These are phyloP conservation scores for Vicia faba DNA, from an alignment of 306 rosid species.

Conservation along the genomic window DNA sequence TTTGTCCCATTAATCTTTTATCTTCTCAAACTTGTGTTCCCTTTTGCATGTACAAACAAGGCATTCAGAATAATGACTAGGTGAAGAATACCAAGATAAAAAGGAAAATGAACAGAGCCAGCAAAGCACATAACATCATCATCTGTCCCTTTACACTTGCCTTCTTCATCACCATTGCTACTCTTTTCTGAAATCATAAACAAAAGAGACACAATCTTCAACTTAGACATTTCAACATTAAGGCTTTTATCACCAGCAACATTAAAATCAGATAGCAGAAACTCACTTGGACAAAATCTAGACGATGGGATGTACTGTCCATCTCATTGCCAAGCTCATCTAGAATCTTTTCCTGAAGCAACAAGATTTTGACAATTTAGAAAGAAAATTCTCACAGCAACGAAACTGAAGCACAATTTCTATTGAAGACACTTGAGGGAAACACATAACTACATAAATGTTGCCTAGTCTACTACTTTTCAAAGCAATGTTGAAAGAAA, in stretches of 20 bases:
- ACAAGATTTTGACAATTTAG: constrained; percentile 28
- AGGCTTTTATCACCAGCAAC: constrained; percentile 17
- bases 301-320: constrained; percentile 93
- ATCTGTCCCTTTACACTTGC: constrained; percentile 90
- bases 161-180: constrained; percentile 94
- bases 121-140: constrained; percentile 81
- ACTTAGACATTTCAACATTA: constrained; percentile 16
- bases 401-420: constrained; percentile 20
- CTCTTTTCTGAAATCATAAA: constrained; percentile 76
- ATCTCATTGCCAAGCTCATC: constrained; percentile 89
- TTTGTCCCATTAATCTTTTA: constrained; percentile 32
- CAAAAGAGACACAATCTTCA: constrained; percentile 29
- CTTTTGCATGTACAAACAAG: too few relatives aligned
- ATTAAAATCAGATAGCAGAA: constrained; percentile 28
- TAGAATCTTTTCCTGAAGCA: constrained; percentile 79
- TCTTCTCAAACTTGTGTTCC: constrained; percentile 28
- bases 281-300: constrained; percentile 97
- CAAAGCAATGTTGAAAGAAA: constrained; percentile 20
- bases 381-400: constrained; percentile 4
- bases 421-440: constrained; percentile 20
- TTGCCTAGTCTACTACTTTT: constrained; percentile 10
- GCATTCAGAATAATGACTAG: constrained; percentile 47
- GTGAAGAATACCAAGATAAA: constrained; percentile 90
- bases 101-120: constrained; percentile 80
- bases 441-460: constrained; percentile 13